Conservation (phyloP, 2,329 filamentous ascomycete species). For the Fusarium globosum region DNA sequence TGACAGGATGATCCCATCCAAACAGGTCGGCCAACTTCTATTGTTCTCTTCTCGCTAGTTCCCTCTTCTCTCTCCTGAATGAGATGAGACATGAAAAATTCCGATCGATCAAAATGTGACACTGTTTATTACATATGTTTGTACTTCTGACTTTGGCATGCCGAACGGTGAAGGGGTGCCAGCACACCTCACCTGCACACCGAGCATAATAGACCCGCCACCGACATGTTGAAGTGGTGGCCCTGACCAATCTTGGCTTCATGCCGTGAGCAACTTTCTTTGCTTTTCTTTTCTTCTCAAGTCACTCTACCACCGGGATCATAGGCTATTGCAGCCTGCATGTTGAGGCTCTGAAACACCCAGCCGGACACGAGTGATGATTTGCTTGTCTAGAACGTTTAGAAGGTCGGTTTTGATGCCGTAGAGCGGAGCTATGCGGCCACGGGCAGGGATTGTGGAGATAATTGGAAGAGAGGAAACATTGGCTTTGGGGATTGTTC, state of each 20-base stretch:
- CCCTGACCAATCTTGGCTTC: neutral
- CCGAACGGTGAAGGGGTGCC: slow-evolving; percentile 8
- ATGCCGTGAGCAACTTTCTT: slow-evolving; percentile 2
- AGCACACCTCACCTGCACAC: slow-evolving; percentile 17
- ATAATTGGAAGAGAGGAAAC: slow-evolving; percentile 22
- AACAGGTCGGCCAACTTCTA: slow-evolving; percentile 8
- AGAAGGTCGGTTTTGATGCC: slow-evolving; percentile 20
- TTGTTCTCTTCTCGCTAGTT: neutral
- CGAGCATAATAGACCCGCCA: slow-evolving; percentile 23
- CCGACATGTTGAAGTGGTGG: slow-evolving; percentile 7
- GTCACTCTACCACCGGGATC: neutral
- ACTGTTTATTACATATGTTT: neutral
- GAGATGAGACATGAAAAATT: neutral
- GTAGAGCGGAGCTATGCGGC: slow-evolving; percentile 3
- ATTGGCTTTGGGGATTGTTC: neutral
- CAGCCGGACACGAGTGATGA: slow-evolving; percentile 31
- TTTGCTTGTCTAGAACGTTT: slow-evolving; percentile 32
- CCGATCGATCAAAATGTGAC: neutral
- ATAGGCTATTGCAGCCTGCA: neutral
- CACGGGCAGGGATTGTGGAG: slow-evolving; percentile 15
- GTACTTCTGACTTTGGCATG: slow-evolving; percentile 1
- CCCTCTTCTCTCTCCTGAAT: slow-evolving; percentile 17
- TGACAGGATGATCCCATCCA: slow-evolving; percentile 20
- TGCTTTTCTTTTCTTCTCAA: neutral
- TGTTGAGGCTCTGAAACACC: slow-evolving; percentile 17